Evolutionary conservation across 208 protist genomes (phyloP).

Genomic region (Trypanosoma avium): DNA sequence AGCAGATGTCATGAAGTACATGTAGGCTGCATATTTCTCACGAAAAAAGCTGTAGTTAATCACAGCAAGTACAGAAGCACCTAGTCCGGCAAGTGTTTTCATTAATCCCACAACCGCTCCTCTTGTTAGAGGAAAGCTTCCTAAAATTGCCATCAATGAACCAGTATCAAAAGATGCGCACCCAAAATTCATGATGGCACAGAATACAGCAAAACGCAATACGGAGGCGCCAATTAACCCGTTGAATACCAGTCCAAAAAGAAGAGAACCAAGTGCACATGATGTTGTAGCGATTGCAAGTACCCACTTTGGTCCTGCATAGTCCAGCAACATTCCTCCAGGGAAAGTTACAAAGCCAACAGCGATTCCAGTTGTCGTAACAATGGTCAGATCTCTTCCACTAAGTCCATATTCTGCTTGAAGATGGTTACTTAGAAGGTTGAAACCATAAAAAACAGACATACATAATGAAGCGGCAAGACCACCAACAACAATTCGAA

Average conservation of each 20-base stretch:
- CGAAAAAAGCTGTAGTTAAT: conserved; percentile 27
- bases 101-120: conserved; percentile 48
- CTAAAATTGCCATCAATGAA: conserved; percentile 65
- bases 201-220: conserved; percentile 45
- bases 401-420: conserved; percentile 34
- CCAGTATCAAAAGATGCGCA: conserved; percentile 52
- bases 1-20: conserved; percentile 48
- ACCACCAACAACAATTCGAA: conserved; percentile 46
- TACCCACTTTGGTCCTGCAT: conserved; percentile 45
- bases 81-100: conserved; percentile 58
- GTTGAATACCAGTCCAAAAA: conserved; percentile 59
- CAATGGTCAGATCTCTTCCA: conserved; percentile 44
- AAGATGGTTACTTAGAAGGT: conserved; percentile 50
- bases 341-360: conserved; percentile 51
- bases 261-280: conserved; percentile 37
- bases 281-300: conserved; percentile 25
- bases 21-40: conserved; percentile 42
- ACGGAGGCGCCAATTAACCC: conserved; percentile 36
- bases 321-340: conserved; percentile 57
- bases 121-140: conserved; percentile 52
- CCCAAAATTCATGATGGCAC: conserved; percentile 57
- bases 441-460: conserved; percentile 59
- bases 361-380: conserved; percentile 51
- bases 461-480: conserved; percentile 35
- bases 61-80: conserved; percentile 40